Conservation (phyloP, 2,329 filamentous ascomycete genomes). For the Ophiostoma perfectum region DNA sequence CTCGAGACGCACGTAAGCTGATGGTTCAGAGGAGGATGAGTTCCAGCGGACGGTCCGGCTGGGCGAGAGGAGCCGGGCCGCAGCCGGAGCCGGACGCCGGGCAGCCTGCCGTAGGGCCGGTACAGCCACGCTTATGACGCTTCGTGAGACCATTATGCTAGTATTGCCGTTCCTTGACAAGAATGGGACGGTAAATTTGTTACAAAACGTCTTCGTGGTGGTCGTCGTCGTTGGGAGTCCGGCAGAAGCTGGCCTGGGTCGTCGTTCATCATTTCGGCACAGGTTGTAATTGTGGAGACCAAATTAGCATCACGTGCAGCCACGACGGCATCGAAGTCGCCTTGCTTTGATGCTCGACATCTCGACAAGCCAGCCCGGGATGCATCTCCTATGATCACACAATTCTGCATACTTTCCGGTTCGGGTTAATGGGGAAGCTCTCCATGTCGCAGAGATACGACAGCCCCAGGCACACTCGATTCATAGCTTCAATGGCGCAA, state of each 20-base stretch:
- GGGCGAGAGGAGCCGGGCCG: not conserved
- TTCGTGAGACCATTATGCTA: not conserved
- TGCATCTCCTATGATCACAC: not conserved
- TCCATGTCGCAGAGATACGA: too few species aligned
- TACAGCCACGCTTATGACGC: not conserved
- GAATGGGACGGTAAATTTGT: too few species aligned
- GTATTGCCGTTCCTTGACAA: not conserved
- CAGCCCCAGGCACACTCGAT: too few species aligned
- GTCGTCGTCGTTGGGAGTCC: not conserved
- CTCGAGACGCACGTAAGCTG: constrained; percentile 20
- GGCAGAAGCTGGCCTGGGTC: not conserved
- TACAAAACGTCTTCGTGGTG: too few species aligned
- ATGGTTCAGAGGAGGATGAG: constrained; percentile 21
- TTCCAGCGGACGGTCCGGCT: constrained; percentile 19
- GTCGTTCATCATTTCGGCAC: not conserved
- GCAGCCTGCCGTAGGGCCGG: constrained; percentile 18
- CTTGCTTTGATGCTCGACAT: not conserved
- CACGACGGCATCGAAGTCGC: too few species aligned
- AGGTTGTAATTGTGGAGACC: constrained; percentile 10
- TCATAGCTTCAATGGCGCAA: constrained; percentile 1
- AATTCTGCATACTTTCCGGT: too few species aligned
- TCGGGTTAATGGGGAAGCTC: too few species aligned
- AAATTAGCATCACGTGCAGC: not conserved
- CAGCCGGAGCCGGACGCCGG: constrained; percentile 12
- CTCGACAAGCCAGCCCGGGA: not conserved